Evolutionary conservation across 2,329 filamentous ascomycete species (phyloP).

Genomic region (Trematosphaeria pertusa): DNA sequence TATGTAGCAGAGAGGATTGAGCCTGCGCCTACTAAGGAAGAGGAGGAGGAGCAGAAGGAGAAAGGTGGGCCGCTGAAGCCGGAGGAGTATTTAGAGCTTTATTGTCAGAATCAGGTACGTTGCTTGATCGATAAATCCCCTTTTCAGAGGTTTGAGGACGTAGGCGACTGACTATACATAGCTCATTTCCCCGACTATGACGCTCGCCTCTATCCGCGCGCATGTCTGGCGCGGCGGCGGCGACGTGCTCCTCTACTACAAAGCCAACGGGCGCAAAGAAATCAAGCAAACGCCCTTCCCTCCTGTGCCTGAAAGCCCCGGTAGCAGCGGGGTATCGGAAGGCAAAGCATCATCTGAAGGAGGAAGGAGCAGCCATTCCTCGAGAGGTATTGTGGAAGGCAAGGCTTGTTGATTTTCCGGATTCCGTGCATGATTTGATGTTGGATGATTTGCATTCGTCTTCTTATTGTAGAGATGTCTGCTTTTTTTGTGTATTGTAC

Average conservation of each 20-base stretch:
- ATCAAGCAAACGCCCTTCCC: constrained; percentile 43
- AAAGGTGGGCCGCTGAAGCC: constrained; percentile 63
- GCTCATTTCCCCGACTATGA: constrained; percentile 82
- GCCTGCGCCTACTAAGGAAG: constrained; percentile 64
- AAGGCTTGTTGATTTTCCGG: too few relatives aligned
- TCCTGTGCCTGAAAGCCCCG: constrained; percentile 5
- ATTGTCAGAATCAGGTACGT: constrained; percentile 89
- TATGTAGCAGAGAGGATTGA: constrained; percentile 95
- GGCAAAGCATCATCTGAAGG: constrained; percentile 43
- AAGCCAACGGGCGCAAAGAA: constrained; percentile 83
- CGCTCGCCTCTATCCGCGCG: constrained; percentile 87
- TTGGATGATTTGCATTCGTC: neutral
- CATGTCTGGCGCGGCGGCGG: constrained; percentile 96
- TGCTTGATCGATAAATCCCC: neutral
- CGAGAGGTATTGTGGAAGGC: constrained; percentile 25
- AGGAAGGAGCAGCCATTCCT: constrained; percentile 32
- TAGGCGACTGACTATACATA: constrained; percentile 24
- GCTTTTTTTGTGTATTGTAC: constrained; percentile 8
- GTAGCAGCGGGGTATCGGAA: constrained; percentile 37
- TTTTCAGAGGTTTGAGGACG: neutral
- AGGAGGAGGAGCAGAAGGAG: constrained; percentile 53
- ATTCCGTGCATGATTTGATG: too few relatives aligned
- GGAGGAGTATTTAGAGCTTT: constrained; percentile 93
- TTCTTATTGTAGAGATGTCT: neutral
- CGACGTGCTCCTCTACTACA: constrained; percentile 90